Percentiles rank a stretch among this genome's conserved stretches.
These are phyloP conservation scores for Eucalyptus victrix DNA, from an alignment of 345 rosid genomes.

Conservation along the genomic window DNA sequence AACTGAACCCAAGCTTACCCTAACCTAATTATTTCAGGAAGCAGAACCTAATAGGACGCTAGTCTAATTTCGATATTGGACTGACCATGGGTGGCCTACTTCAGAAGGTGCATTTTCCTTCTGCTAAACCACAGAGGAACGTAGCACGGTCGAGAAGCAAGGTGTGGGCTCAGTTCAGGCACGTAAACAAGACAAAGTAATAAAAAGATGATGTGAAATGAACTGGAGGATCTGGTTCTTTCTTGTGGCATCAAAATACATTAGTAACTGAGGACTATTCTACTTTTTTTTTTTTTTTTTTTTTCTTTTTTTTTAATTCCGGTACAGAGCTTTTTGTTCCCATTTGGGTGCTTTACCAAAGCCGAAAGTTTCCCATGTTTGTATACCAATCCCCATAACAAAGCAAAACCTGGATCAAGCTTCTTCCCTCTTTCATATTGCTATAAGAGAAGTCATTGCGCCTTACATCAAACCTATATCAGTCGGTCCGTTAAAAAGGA, in stretches of 20 bases:
- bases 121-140: neutral
- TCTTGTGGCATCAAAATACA: neutral
- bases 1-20: neutral
- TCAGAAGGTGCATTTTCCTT: neutral
- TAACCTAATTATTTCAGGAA: neutral
- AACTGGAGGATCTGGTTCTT: neutral
- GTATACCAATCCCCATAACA: neutral
- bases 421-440: neutral
- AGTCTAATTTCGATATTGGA: neutral
- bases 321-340: neutral
- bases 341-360: neutral
- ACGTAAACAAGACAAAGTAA: neutral
- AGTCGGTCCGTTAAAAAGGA: neutral
- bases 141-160: neutral
- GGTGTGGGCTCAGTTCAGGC: neutral
- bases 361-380: neutral
- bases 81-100: neutral
- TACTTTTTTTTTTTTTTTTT: neutral
- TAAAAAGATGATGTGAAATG: neutral
- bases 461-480: neutral
- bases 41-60: neutral
- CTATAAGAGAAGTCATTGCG: neutral
- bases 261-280: neutral
- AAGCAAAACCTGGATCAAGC: neutral
- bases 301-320: neutral